Evolutionary conservation across 495 filamentous ascomycete genomes (phyloP).

Genomic region (Cercophora newfieldiana): DNA sequence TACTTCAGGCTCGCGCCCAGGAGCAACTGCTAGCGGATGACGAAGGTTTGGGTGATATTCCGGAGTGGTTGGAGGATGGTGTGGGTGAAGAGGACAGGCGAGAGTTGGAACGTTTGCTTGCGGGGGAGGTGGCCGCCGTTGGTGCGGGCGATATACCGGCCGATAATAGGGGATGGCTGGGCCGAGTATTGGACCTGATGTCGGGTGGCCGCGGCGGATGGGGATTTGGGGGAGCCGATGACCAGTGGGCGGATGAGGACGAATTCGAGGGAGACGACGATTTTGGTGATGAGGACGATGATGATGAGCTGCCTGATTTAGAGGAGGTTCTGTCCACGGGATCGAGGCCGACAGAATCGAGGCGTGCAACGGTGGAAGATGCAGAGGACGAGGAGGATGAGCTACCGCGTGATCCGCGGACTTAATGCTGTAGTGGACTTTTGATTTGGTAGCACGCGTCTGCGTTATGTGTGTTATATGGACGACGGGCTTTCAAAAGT

Average conservation of each 20-base stretch:
- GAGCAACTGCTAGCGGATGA: neutral
- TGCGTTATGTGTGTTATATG: neutral
- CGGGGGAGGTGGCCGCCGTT: neutral
- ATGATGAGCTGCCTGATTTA: conserved; percentile 15
- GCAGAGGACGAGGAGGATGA: conserved; percentile 3
- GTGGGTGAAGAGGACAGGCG: neutral
- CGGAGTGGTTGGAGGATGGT: neutral
- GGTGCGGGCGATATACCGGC: neutral
- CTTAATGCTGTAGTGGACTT: too few relatives aligned
- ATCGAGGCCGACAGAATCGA: neutral
- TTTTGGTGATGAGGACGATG: conserved; percentile 7
- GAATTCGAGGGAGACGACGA: conserved; percentile 23
- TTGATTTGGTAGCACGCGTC: neutral
- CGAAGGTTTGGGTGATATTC: neutral
- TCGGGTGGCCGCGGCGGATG: neutral
- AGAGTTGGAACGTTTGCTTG: neutral
- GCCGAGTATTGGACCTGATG: neutral
- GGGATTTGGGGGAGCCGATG: conserved; percentile 16
- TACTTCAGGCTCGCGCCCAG: neutral
- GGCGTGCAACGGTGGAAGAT: conserved; percentile 1
- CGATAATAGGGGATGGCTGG: conserved; percentile 1
- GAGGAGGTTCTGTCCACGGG: neutral
- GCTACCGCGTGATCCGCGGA: neutral
- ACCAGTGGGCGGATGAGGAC: conserved; percentile 21
- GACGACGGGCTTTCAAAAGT: too few relatives aligned